A percentile compares a stretch with the other conserved stretches of the same genome.
These are phyloP conservation scores for Rhodotorula sphaerocarpa DNA, from an alignment of 768 basidiomycete genomes.

Conservation along the genomic window DNA sequence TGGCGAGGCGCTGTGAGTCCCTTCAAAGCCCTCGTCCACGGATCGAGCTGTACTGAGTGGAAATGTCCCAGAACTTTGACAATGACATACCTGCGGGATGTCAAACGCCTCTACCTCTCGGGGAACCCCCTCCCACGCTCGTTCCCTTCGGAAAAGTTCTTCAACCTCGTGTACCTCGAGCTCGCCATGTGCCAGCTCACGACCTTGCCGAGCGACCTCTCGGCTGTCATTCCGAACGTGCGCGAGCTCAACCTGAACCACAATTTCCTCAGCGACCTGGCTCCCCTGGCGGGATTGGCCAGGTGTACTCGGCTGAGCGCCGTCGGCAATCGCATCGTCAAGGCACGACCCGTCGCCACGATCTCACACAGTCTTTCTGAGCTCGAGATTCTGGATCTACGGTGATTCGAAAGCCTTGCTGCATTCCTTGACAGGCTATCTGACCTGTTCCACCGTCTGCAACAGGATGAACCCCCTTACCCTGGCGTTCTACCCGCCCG, in stretches of 20 bases:
- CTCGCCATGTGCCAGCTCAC: constrained; percentile 76
- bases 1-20: constrained; percentile 61
- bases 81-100: constrained; percentile 64
- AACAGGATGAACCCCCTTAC: constrained; percentile 89
- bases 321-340: constrained; percentile 69
- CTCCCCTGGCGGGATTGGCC: constrained; percentile 60
- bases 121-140: constrained; percentile 43
- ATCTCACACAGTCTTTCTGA: constrained; percentile 63
- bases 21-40: too few species aligned
- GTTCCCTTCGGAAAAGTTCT: constrained; percentile 60
- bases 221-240: constrained; percentile 66
- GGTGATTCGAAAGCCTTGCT: too few species aligned
- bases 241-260: constrained; percentile 91
- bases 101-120: constrained; percentile 88
- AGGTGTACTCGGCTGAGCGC: constrained; percentile 75
- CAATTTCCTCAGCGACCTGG: constrained; percentile 68
- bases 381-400: constrained; percentile 81
- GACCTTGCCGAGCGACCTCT: constrained; percentile 60
- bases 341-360: constrained; percentile 63
- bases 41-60: neutral
- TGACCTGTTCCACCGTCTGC: neutral
- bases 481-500: constrained; percentile 86
- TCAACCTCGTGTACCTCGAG: constrained; percentile 86
- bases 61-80: constrained; percentile 42
- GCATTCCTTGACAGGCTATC: too few species aligned